phyloP scores from a whole-genome alignment of 2,329 filamentous ascomycete species.

The Hypoxylon sp. region DNA sequence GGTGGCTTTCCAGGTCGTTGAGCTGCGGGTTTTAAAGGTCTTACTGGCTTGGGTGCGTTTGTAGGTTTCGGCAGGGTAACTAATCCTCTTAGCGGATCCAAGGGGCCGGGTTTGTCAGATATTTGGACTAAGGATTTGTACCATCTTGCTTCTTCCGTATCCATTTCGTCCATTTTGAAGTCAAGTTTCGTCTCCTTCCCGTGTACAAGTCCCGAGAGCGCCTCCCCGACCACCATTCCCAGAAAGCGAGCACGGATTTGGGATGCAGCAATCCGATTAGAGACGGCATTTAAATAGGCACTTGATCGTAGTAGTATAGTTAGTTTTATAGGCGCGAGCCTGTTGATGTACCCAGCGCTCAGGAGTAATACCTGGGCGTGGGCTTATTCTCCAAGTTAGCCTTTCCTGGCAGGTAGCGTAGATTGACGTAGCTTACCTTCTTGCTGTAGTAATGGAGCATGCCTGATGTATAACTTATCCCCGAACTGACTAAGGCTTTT shows the following conservation, averaged over 20 bases:
- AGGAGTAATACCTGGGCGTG: conserved; percentile 85
- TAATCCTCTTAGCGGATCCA: conserved; percentile 63
- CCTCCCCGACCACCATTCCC: conserved; percentile 89
- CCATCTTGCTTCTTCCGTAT: conserved; percentile 79
- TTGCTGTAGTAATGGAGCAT: conserved; percentile 87
- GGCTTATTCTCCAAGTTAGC: conserved; percentile 63
- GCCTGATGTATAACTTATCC: conserved; percentile 87
- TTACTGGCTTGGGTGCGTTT: conserved; percentile 46
- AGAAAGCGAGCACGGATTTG: conserved; percentile 83
- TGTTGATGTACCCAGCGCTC: conserved; percentile 80
- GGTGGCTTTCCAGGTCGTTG: conserved; percentile 49
- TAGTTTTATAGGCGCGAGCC: conserved; percentile 75
- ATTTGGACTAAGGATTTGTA: conserved; percentile 77
- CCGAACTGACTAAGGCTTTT: conserved; percentile 82
- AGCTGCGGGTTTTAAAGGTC: conserved; percentile 41
- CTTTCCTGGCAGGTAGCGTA: not conserved
- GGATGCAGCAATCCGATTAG: conserved; percentile 85
- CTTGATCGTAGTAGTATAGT: conserved; percentile 79
- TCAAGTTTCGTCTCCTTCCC: conserved; percentile 81
- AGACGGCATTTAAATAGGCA: conserved; percentile 82
- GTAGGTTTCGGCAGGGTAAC: conserved; percentile 46
- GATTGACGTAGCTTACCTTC: conserved; percentile 72
- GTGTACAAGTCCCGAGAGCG: conserved; percentile 73
- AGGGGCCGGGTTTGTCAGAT: conserved; percentile 73
- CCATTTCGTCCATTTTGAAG: conserved; percentile 86